phyloP scores from a whole-genome alignment of 192 early-diverging fungal species.

The Backusella psychrophila region DNA sequence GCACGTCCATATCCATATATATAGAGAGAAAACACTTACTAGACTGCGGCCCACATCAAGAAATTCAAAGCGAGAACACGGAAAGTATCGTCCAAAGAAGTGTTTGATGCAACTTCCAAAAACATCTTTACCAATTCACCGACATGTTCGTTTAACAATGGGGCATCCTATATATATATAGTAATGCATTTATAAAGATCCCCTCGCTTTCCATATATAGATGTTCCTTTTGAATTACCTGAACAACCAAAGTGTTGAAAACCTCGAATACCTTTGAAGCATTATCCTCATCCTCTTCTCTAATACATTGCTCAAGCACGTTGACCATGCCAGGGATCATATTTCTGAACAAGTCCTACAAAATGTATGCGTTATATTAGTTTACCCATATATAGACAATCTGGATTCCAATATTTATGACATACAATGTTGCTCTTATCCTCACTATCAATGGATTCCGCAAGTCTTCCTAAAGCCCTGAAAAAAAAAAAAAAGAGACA shows the following conservation, averaged over 20 bases:
- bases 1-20: too few relatives aligned
- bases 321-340: conserved; percentile 82
- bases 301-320: conserved; percentile 78
- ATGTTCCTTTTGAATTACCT: conserved; percentile 31
- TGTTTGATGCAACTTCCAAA: conserved; percentile 66
- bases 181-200: not conserved
- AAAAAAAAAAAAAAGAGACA: not conserved
- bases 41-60: conserved; percentile 69
- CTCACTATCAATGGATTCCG: conserved; percentile 18
- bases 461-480: conserved; percentile 10
- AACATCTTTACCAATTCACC: conserved; percentile 80
- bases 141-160: conserved; percentile 75
- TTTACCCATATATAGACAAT: conserved; percentile 38
- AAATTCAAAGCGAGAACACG: conserved; percentile 82
- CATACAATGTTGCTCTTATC: conserved; percentile 60
- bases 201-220: not conserved
- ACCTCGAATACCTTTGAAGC: conserved; percentile 82
- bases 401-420: not conserved
- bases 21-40: conserved; percentile 45
- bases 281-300: conserved; percentile 68
- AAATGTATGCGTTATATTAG: not conserved
- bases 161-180: conserved; percentile 55
- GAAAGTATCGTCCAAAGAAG: conserved; percentile 60
- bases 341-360: conserved; percentile 57
- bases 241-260: conserved; percentile 76